Evolutionary conservation across 2,329 filamentous ascomycete species (phyloP).

Genomic region (Lecanicillium sp.): DNA sequence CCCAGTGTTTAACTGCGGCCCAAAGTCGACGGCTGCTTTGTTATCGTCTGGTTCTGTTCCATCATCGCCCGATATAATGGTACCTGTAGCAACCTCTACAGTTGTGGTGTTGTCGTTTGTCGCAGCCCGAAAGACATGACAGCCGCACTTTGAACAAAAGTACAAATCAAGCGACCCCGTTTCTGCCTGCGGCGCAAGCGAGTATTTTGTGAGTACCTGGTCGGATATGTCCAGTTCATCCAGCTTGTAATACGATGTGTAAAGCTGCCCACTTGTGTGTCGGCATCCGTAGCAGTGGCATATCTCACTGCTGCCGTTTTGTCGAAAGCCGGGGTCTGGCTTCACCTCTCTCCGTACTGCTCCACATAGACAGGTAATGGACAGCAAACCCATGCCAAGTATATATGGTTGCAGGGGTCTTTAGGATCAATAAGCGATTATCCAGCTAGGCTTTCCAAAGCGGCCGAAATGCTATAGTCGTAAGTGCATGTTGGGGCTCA

Average conservation of each 20-base stretch:
- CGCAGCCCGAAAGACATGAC: conserved; percentile 2
- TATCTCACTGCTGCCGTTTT: conserved; percentile 8
- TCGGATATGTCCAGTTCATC: conserved; percentile 4
- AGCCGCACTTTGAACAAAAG: background rate
- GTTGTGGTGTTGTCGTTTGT: background rate
- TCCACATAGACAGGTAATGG: no score
- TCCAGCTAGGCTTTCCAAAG: no score
- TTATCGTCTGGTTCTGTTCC: background rate
- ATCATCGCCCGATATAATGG: background rate
- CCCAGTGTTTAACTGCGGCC: background rate
- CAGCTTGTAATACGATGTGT: conserved; percentile 28
- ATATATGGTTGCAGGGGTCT: no score
- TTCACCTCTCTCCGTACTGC: no score
- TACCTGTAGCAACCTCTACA: background rate
- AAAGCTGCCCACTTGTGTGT: conserved; percentile 27
- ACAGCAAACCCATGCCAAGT: no score
- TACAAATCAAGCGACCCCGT: background rate
- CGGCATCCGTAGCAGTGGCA: conserved; percentile 26
- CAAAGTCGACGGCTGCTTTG: background rate
- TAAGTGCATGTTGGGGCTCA: no score
- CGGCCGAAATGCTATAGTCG: no score
- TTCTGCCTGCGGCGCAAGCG: background rate
- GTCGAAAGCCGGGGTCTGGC: no score
- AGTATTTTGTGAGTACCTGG: conserved; percentile 10
- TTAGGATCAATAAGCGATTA: no score